Conservation (phyloP, 352 stramenopile species). For the Pythium grandisporangium region DNA sequence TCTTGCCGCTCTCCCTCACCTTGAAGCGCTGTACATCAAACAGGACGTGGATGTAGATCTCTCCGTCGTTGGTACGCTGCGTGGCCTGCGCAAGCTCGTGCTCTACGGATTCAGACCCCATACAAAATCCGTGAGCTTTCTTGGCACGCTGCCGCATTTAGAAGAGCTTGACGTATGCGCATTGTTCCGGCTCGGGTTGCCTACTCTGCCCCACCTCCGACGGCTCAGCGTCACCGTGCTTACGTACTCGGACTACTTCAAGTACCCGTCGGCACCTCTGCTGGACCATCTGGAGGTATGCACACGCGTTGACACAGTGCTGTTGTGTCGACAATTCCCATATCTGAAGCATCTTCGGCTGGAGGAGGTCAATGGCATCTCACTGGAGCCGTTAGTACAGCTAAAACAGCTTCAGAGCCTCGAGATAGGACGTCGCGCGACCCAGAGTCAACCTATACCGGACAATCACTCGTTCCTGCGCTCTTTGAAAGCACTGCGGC, state of each 20-base stretch:
- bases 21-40: conserved; percentile 15
- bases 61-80: conserved; percentile 4
- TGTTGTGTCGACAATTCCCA: conserved; percentile 6
- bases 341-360: conserved; percentile 9
- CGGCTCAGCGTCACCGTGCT: conserved; percentile 10
- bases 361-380: conserved; percentile 12
- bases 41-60: conserved; percentile 17
- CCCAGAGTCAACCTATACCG: conserved; percentile 1
- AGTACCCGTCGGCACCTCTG: conserved; percentile 9
- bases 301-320: conserved; percentile 9
- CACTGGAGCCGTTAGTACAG: conserved; percentile 9
- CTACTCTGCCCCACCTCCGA: conserved; percentile 2
- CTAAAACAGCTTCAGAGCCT: conserved; percentile 15
- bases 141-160: conserved; percentile 7
- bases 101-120: conserved; percentile 14
- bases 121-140: conserved; percentile 8
- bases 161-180: conserved; percentile 12
- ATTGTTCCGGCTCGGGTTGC: conserved; percentile 13
- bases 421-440: conserved; percentile 7
- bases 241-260: conserved; percentile 20
- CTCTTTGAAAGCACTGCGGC: conserved; percentile 3
- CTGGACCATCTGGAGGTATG: conserved; percentile 5
- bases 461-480: conserved; percentile 14
- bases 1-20: background rate
- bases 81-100: conserved; percentile 8